phyloP scores from a whole-genome alignment of 2,329 filamentous ascomycete species.

The Coniochaeta sp. region DNA sequence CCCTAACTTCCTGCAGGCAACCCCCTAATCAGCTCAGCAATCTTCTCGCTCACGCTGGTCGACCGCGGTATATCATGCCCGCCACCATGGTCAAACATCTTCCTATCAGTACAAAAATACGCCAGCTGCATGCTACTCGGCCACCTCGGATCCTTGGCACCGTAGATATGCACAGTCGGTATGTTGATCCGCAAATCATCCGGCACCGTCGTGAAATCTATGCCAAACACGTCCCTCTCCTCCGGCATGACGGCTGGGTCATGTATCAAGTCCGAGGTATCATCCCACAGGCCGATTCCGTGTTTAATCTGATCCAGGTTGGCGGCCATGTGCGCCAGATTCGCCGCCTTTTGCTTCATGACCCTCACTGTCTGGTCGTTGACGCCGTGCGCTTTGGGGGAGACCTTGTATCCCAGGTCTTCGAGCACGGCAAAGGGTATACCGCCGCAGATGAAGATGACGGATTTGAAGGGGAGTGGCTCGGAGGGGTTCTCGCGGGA shows the following conservation, averaged over 20 bases:
- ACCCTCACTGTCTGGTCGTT: slow-evolving; percentile 16
- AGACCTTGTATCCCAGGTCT: slow-evolving; percentile 24
- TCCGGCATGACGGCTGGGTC: slow-evolving; percentile 17
- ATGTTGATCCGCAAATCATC: slow-evolving; percentile 20
- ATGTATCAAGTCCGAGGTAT: slow-evolving; percentile 22
- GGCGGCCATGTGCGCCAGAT: slow-evolving; percentile 15
- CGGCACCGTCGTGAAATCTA: slow-evolving; percentile 24
- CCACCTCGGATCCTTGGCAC: slow-evolving; percentile 26
- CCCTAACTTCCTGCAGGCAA: slow-evolving; percentile 3
- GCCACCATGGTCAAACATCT: slow-evolving; percentile 26
- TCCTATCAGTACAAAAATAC: slow-evolving; percentile 21
- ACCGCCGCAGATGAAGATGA: slow-evolving; percentile 31
- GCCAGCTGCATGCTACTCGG: slow-evolving; percentile 27
- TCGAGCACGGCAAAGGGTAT: slow-evolving; percentile 25
- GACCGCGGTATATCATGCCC: slow-evolving; percentile 30
- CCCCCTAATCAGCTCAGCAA: slow-evolving; percentile 20
- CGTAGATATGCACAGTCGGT: slow-evolving; percentile 27
- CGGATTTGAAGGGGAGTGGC: slow-evolving; percentile 26
- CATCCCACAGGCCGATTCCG: slow-evolving; percentile 25
- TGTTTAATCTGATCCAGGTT: slow-evolving; percentile 17
- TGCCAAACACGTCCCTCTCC: slow-evolving; percentile 21
- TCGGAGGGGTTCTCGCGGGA: slow-evolving; percentile 21
- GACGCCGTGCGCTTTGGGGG: slow-evolving; percentile 21
- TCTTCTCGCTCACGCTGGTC: slow-evolving; percentile 20
- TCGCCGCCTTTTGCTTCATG: slow-evolving; percentile 17